Conservation (phyloP, 768 basidiomycete species). For the Leucocoprinus birnbaumii region DNA sequence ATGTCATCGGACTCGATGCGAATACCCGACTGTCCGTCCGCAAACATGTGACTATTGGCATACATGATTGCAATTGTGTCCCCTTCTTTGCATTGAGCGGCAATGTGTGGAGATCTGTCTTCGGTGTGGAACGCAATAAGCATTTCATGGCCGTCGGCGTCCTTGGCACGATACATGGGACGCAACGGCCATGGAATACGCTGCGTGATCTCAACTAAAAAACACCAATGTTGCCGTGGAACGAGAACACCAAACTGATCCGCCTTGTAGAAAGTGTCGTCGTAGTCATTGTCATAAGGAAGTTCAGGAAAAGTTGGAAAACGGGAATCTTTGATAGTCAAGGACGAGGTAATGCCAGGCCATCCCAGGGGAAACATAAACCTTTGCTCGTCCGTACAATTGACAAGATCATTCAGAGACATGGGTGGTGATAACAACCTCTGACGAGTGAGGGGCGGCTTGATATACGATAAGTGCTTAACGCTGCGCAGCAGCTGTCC, state of each 20-base stretch:
- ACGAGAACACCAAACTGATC: not conserved
- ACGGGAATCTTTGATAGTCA: not conserved
- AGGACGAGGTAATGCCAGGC: not conserved
- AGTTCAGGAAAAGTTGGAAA: slow-evolving; percentile 25
- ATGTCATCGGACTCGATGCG: slow-evolving; percentile 11
- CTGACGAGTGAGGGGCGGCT: too few species aligned
- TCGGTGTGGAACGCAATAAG: slow-evolving; percentile 15
- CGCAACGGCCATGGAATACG: slow-evolving; percentile 8
- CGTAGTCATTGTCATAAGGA: slow-evolving; percentile 19
- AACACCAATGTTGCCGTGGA: slow-evolving; percentile 19
- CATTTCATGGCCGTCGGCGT: slow-evolving; percentile 8
- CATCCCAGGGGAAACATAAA: not conserved
- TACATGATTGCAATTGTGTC: slow-evolving; percentile 17
- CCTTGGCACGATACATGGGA: slow-evolving; percentile 13
- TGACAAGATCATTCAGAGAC: too few species aligned
- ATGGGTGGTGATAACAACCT: too few species aligned
- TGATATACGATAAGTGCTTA: too few species aligned
- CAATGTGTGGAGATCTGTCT: slow-evolving; percentile 11
- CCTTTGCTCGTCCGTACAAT: too few species aligned
- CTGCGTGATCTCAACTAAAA: slow-evolving; percentile 17
- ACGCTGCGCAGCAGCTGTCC: not conserved
- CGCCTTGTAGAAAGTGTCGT: slow-evolving; percentile 16
- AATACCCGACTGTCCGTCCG: slow-evolving; percentile 15
- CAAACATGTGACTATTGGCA: slow-evolving; percentile 14
- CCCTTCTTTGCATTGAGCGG: slow-evolving; percentile 10